A percentile compares a stretch with the other conserved stretches of the same genome.
These are phyloP conservation scores for Alternaria incomplexa DNA, from an alignment of 2,329 filamentous ascomycete species.

Conservation along the genomic window DNA sequence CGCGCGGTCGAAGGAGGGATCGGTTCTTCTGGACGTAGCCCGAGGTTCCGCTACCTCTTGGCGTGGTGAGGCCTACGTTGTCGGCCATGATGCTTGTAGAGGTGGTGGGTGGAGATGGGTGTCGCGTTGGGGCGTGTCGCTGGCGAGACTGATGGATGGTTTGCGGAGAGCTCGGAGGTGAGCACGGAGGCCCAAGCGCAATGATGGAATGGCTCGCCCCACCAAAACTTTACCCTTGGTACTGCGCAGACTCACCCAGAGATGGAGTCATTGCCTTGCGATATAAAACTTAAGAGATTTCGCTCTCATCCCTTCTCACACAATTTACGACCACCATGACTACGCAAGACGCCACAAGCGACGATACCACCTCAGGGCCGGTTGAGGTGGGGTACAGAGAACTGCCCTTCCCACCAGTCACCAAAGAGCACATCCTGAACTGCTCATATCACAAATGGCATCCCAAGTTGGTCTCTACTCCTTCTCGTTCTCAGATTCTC, in stretches of 20 bases:
- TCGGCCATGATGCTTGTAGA: conserved; percentile 73
- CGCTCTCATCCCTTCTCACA: not conserved
- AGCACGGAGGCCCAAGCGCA: conserved; percentile 20
- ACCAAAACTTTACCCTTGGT: conserved; percentile 30
- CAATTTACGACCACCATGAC: conserved; percentile 30
- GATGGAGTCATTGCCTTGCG: conserved; percentile 27
- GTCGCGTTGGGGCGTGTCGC: not conserved
- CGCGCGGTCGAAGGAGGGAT: conserved; percentile 84
- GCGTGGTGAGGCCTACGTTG: conserved; percentile 94
- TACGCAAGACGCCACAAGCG: conserved; percentile 1
- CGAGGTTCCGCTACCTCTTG: conserved; percentile 92
- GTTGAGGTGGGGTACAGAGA: conserved; percentile 28
- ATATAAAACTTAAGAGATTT: not conserved
- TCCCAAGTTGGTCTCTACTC: conserved; percentile 61
- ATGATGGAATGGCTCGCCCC: conserved; percentile 27
- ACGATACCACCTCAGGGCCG: not conserved
- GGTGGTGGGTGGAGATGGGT: not conserved
- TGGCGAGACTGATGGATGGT: not conserved
- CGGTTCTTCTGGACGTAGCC: conserved; percentile 97
- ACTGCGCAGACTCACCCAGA: conserved; percentile 30
- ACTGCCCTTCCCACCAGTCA: conserved; percentile 81
- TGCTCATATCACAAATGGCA: conserved; percentile 97
- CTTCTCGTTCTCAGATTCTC: not conserved
- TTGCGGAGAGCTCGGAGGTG: conserved; percentile 33
- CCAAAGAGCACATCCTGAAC: conserved; percentile 85